A percentile compares a stretch with the other conserved stretches of the same genome.
Conservation (phyloP, 1,139 yeast species). For the Yamadazyma buinensis region DNA sequence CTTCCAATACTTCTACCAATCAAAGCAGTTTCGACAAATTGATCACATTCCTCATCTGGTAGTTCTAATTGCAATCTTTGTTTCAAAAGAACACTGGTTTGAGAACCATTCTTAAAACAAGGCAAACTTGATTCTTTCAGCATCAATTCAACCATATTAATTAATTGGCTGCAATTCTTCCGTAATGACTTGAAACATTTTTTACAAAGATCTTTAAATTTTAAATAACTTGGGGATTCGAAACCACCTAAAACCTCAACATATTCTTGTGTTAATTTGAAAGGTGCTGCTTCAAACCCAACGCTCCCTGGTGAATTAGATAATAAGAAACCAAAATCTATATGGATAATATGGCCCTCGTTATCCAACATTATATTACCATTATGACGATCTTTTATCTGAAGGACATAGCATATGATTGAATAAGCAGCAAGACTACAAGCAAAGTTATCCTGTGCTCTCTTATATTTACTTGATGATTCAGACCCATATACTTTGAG, state of each 20-base stretch:
- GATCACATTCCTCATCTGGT: slow-evolving; percentile 67
- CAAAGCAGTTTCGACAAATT: slow-evolving; percentile 68
- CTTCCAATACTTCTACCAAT: slow-evolving; percentile 85
- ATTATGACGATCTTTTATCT: slow-evolving; percentile 92
- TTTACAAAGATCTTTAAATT: slow-evolving; percentile 61
- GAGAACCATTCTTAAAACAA: slow-evolving; percentile 84
- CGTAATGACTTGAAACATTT: slow-evolving; percentile 71
- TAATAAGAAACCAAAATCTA: slow-evolving; percentile 89
- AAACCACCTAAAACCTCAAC: slow-evolving; percentile 82
- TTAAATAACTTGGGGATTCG: slow-evolving; percentile 53
- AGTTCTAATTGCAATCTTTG: slow-evolving; percentile 80
- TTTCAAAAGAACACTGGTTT: slow-evolving; percentile 70
- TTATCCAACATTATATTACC: slow-evolving; percentile 93
- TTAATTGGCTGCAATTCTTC: slow-evolving; percentile 64
- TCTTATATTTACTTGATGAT: slow-evolving; percentile 47
- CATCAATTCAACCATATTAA: slow-evolving; percentile 87
- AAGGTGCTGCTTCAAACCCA: slow-evolving; percentile 96
- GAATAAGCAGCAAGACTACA: slow-evolving; percentile 86
- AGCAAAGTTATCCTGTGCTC: slow-evolving; percentile 82
- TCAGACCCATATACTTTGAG: slow-evolving; percentile 65
- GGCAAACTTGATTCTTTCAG: slow-evolving; percentile 86
- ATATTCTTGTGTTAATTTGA: slow-evolving; percentile 84
- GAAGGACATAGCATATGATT: slow-evolving; percentile 79
- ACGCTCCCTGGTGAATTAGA: slow-evolving; percentile 96
- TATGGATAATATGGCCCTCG: slow-evolving; percentile 93